A percentile compares a stretch with the other conserved stretches of the same genome.
Conservation (phyloP, 2,329 filamentous ascomycete genomes). For the Alternaria arborescens region DNA sequence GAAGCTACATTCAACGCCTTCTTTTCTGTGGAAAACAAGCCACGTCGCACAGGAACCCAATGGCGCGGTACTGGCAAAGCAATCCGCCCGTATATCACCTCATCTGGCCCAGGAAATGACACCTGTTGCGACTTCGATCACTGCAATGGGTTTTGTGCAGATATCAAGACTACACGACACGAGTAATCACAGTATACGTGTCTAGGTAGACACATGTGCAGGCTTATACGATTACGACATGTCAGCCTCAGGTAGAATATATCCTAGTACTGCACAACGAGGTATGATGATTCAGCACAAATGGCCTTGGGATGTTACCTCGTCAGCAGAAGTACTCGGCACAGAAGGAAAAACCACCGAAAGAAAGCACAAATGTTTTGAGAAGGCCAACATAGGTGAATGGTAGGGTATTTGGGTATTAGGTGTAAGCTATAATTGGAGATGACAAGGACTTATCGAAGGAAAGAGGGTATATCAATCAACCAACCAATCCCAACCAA, state of each 20-base stretch:
- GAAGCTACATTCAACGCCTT: background rate
- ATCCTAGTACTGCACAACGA: background rate
- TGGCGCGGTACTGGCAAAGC: too few species aligned
- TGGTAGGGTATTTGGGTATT: background rate
- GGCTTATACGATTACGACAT: background rate
- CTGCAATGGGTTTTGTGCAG: background rate
- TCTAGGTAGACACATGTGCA: background rate
- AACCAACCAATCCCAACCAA: slow-evolving; percentile 23
- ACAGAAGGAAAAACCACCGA: too few species aligned
- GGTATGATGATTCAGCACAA: background rate
- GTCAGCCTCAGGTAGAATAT: background rate
- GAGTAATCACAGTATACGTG: background rate
- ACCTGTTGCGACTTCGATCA: background rate
- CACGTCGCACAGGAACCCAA: background rate
- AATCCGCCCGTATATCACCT: too few species aligned
- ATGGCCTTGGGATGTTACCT: background rate
- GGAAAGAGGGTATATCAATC: slow-evolving; percentile 33
- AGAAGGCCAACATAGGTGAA: background rate
- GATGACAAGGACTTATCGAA: slow-evolving; percentile 16
- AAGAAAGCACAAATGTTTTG: background rate
- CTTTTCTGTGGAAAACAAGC: background rate
- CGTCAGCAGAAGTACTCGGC: background rate
- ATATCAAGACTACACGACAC: background rate
- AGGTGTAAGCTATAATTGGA: slow-evolving; percentile 1
- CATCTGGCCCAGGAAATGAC: background rate